These are phyloP conservation scores for Jaapia argillacea DNA, from an alignment of 768 basidiomycete species.

Conservation along the genomic window DNA sequence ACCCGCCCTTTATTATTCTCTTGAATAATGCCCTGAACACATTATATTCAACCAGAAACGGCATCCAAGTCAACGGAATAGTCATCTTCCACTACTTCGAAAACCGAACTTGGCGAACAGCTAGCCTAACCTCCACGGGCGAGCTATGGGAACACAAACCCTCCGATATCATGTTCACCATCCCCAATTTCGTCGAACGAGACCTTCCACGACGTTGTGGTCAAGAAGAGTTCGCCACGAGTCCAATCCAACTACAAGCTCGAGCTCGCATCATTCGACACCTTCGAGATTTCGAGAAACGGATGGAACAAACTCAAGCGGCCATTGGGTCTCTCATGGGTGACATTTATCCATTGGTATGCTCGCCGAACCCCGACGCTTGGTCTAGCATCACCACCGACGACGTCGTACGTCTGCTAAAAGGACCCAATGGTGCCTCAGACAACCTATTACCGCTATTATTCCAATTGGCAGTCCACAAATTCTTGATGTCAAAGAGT, in stretches of 20 bases:
- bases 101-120: not conserved
- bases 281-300: conserved; percentile 42
- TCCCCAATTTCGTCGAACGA: conserved; percentile 44
- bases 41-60: conserved; percentile 7
- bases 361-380: conserved; percentile 31
- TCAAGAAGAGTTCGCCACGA: conserved; percentile 14
- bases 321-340: conserved; percentile 19
- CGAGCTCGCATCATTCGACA: conserved; percentile 53
- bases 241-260: conserved; percentile 35
- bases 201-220: conserved; percentile 44
- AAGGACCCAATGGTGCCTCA: too few species aligned
- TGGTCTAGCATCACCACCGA: conserved; percentile 49
- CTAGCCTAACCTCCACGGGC: conserved; percentile 23
- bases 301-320: conserved; percentile 30
- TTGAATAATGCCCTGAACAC: conserved; percentile 2
- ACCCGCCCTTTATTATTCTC: not conserved
- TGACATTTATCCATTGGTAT: conserved; percentile 33
- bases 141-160: conserved; percentile 39
- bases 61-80: conserved; percentile 7
- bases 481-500: not conserved
- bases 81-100: conserved; percentile 4
- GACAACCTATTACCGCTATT: conserved; percentile 22
- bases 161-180: conserved; percentile 47
- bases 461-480: conserved; percentile 8
- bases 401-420: conserved; percentile 39